phyloP scores from a whole-genome alignment of 345 rosid species.

The Hibiscus syriacus region DNA sequence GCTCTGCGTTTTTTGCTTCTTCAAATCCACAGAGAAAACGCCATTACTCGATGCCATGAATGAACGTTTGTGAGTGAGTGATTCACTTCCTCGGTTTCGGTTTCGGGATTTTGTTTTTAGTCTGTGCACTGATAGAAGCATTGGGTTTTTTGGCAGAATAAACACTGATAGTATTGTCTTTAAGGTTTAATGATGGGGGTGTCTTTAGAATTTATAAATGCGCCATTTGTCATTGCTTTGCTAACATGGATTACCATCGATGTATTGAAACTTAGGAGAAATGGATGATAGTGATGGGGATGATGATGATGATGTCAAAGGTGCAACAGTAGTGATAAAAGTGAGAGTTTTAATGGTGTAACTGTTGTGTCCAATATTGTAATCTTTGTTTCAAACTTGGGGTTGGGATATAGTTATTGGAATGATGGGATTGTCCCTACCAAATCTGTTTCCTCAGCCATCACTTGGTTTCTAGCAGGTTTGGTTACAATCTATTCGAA shows the following conservation, averaged over 20 bases:
- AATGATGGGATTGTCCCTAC: conserved; percentile 1
- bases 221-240: conserved; percentile 19
- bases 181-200: conserved; percentile 4
- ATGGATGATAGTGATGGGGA: not conserved
- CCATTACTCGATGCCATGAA: not conserved
- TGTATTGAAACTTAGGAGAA: conserved; percentile 19
- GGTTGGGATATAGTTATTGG: conserved; percentile 33
- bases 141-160: not conserved
- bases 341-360: not conserved
- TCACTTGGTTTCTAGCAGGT: conserved; percentile 40
- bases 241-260: conserved; percentile 20
- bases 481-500: conserved; percentile 20
- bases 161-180: conserved; percentile 3
- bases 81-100: not conserved
- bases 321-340: not conserved
- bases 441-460: conserved; percentile 13
- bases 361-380: conserved; percentile 23
- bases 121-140: not conserved
- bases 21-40: not conserved
- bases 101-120: not conserved
- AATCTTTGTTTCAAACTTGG: conserved; percentile 24
- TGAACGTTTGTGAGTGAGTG: not conserved
- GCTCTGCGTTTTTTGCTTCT: not conserved
- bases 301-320: not conserved
- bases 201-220: conserved; percentile 19